Base-by-base conservation (phyloP, 768 basidiomycete genomes). In the Suillus weaverae region DNA sequence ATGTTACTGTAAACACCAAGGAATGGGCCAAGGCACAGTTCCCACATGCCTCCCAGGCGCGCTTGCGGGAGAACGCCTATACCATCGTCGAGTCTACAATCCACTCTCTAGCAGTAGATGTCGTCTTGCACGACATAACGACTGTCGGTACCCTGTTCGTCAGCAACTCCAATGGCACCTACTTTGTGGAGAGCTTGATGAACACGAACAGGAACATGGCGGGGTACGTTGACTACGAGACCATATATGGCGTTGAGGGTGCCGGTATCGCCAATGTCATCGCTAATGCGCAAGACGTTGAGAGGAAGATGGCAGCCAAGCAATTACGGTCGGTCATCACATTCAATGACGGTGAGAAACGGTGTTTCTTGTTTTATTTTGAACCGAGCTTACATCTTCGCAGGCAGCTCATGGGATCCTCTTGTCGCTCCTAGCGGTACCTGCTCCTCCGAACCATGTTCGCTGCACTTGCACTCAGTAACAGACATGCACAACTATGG, bases 201-300 rank as follows among this genome's bases (percentile, higher is more conserved):
- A 89, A 97, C 72, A 99, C 97, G 5, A 99, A 99, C 74, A 82
- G 97, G 56, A 97, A 99, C 74, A 81, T 84, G 53, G 77, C 82
- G 65, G 97, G 96, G 11, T 97, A 87, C 65, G 97, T 99, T 41
- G 97, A 99, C 74, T 99, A 89, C 70, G 97, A 99, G 79, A 87
- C 85, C 64, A 75, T 96, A 41, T 90, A 90, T 69, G 94, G 93
- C 1, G 80, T 96, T 16, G 91, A 95, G 62, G 97, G 97, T 7
- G 88, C 98, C 11, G 97, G 95, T 0, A 80, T 99, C 20, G 91
- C 95, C 4, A 99, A 99, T 73, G 77, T 91, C 7, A 94, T 99
- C 7, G 72, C 81, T 44, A 98, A 99, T 70, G 85, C 91, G 2
- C 84, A 89, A 66, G 94, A 94, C 2, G 94, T 96, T 9, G 94